A percentile compares a stretch with the other conserved stretches of the same genome.
Conservation (phyloP, 1,284 basidiomycete species). For the Hemileia vastatrix region DNA sequence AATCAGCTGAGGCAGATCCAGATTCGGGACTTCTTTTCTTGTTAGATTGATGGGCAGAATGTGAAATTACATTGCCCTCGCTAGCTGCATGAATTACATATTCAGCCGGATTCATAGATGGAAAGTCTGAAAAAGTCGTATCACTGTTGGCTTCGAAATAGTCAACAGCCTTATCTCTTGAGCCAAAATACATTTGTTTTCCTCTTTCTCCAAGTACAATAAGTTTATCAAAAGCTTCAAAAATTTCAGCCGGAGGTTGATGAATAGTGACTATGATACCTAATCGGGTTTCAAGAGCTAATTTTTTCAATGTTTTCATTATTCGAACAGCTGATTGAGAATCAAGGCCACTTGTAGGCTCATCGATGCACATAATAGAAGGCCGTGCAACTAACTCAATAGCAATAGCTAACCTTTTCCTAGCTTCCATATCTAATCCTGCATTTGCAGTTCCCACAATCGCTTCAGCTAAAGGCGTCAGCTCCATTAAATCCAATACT, state of each 20-base stretch:
- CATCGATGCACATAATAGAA: conserved; percentile 35
- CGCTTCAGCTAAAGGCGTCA: conserved; percentile 11
- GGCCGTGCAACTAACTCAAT: conserved; percentile 30
- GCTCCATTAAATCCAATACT: conserved; percentile 13
- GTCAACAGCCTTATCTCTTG: conserved; percentile 12
- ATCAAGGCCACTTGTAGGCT: conserved; percentile 36
- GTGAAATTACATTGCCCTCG: no score
- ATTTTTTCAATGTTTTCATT: conserved; percentile 24
- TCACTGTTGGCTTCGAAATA: conserved; percentile 14
- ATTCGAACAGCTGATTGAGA: conserved; percentile 29
- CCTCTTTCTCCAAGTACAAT: conserved; percentile 13
- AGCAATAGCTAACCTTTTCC: conserved; percentile 20
- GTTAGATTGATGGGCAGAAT: no score
- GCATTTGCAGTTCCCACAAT: conserved; percentile 17
- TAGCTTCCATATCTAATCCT: conserved; percentile 14
- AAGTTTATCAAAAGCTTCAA: conserved; percentile 16
- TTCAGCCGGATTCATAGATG: conserved; percentile 18
- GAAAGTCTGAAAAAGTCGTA: no score
- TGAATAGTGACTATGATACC: conserved; percentile 36
- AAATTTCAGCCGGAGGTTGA: conserved; percentile 35
- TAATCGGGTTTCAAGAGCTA: conserved; percentile 28
- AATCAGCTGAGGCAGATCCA: no score
- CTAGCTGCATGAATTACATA: conserved; percentile 18
- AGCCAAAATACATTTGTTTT: conserved; percentile 11
- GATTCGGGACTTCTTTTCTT: no score